A percentile compares a stretch with the other conserved stretches of the same genome.
These are phyloP conservation scores for Solanum peruvianum DNA, from an alignment of 257 asterid genomes.

Conservation along the genomic window DNA sequence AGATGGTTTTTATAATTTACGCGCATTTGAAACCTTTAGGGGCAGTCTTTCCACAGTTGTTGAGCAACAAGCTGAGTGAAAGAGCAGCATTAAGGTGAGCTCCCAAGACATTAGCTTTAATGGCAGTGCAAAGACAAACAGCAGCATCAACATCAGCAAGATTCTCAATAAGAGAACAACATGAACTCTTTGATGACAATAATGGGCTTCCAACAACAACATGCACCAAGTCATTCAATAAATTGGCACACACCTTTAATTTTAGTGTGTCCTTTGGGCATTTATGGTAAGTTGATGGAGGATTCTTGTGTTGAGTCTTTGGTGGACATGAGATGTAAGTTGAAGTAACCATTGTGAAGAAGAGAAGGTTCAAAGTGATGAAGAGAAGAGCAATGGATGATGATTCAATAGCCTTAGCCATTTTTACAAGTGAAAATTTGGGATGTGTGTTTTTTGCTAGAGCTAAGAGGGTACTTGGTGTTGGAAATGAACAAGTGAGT, in stretches of 20 bases:
- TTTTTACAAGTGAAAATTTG: background rate
- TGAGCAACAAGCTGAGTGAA: conserved; percentile 8
- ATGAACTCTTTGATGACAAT: background rate
- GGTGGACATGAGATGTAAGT: conserved; percentile 8
- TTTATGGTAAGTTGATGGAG: background rate
- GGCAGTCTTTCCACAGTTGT: conserved; percentile 3
- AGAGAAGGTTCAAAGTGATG: conserved; percentile 12
- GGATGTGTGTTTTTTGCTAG: background rate
- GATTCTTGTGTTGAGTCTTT: background rate
- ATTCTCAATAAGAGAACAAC: conserved; percentile 4
- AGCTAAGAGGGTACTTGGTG: background rate
- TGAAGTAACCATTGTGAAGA: conserved; percentile 17
- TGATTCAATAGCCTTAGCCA: background rate
- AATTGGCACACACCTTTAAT: conserved; percentile 2
- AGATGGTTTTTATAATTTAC: background rate
- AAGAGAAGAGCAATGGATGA: conserved; percentile 5
- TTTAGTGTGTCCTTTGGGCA: conserved; percentile 10
- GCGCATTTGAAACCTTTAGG: conserved; percentile 1
- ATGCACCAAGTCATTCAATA: conserved; percentile 1
- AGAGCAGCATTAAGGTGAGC: background rate
- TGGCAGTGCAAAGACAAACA: conserved; percentile 21
- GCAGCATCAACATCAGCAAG: conserved; percentile 16
- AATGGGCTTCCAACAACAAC: conserved; percentile 1
- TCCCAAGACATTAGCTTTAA: conserved; percentile 10
- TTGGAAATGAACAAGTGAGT: background rate